Conservation (phyloP, 2,329 filamentous ascomycete genomes). For the Penicillium sp. region DNA sequence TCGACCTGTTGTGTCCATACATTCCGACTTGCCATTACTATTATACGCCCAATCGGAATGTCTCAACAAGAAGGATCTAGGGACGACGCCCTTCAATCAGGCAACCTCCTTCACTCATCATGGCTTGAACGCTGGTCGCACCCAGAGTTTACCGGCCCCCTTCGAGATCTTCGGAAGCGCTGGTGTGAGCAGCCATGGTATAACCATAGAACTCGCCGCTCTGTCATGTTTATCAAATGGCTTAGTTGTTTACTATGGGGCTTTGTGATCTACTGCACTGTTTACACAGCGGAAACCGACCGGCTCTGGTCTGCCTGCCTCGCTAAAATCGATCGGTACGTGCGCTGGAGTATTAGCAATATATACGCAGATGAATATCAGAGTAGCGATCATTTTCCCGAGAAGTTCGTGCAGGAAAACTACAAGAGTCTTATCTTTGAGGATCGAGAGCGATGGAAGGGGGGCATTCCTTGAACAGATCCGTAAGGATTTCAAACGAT, state of each 20-base stretch:
- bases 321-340: constrained; percentile 22
- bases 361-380: neutral
- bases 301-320: constrained; percentile 19
- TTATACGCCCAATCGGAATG: constrained; percentile 1
- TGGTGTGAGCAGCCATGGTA: constrained; percentile 3
- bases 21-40: neutral
- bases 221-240: constrained; percentile 5
- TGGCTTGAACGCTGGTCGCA: constrained; percentile 6
- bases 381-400: constrained; percentile 1
- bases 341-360: constrained; percentile 17
- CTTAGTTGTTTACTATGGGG: constrained; percentile 18
- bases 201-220: neutral
- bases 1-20: too few species aligned
- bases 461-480: constrained; percentile 11
- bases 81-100: neutral
- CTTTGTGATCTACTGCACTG: constrained; percentile 28
- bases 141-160: constrained; percentile 3
- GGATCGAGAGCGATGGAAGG: constrained; percentile 12
- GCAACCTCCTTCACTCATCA: constrained; percentile 6
- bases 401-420: constrained; percentile 10
- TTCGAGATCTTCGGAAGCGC: constrained; percentile 1
- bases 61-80: constrained; percentile 1
- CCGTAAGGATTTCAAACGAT: constrained; percentile 4
- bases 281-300: constrained; percentile 30
- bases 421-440: constrained; percentile 10